Conservation (phyloP, 2,329 filamentous ascomycete species). For the Neofusicoccum kwambonambiense region DNA sequence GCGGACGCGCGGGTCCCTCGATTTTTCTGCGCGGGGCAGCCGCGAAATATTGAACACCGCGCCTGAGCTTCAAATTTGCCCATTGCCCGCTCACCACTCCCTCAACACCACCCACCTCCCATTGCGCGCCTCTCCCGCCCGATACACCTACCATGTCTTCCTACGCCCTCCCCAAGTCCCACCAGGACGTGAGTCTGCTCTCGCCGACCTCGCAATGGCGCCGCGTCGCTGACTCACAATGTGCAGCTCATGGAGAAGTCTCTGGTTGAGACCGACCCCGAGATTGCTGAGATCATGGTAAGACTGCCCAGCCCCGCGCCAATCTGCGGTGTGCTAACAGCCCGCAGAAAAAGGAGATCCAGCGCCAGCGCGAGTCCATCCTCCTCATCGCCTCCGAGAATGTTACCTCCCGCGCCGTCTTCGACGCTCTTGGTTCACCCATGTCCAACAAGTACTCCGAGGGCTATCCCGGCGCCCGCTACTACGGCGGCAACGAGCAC, state of each 20-base stretch:
- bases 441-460: slow-evolving; percentile 94
- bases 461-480: slow-evolving; percentile 92
- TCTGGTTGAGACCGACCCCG: slow-evolving; percentile 84
- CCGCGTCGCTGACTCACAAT: slow-evolving; percentile 35
- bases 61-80: slow-evolving; percentile 14
- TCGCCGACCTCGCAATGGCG: slow-evolving; percentile 20
- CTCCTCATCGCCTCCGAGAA: slow-evolving; percentile 53
- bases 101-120: not conserved
- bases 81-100: not conserved
- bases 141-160: slow-evolving; percentile 34
- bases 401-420: slow-evolving; percentile 39
- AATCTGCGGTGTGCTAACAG: slow-evolving; percentile 30
- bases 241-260: slow-evolving; percentile 90
- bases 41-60: slow-evolving; percentile 9
- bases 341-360: slow-evolving; percentile 78
- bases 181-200: slow-evolving; percentile 59
- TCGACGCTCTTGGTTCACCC: slow-evolving; percentile 51
- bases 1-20: not conserved
- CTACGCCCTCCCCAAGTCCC: slow-evolving; percentile 65
- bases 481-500: slow-evolving; percentile 95
- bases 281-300: slow-evolving; percentile 97
- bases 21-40: slow-evolving; percentile 14
- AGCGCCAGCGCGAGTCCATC: slow-evolving; percentile 97
- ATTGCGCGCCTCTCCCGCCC: not conserved
- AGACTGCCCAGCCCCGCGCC: not conserved